phyloP scores from a whole-genome alignment of 164 flowering plant species.

The Echeveria elegans region DNA sequence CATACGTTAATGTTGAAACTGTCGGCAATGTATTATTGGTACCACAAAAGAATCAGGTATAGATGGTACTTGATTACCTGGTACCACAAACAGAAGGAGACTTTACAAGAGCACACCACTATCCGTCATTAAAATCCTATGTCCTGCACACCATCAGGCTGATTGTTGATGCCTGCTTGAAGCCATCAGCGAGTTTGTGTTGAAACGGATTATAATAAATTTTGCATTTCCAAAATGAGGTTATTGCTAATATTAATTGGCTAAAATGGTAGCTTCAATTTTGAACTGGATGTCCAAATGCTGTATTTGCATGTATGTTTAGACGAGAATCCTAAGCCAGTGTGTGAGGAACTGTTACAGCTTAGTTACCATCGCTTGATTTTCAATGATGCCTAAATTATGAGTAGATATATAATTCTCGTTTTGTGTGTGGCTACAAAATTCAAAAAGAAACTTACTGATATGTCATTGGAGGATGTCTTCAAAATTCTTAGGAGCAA shows the following conservation, averaged over 20 bases:
- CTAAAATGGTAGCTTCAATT: slow-evolving; percentile 41
- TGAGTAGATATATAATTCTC: slow-evolving; percentile 82
- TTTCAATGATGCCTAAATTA: slow-evolving; percentile 89
- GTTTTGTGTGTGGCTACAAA: slow-evolving; percentile 89
- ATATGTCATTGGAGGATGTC: too few species aligned
- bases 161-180: slow-evolving; percentile 70
- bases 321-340: too few species aligned
- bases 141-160: slow-evolving; percentile 88
- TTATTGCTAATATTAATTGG: slow-evolving; percentile 89
- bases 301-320: too few species aligned
- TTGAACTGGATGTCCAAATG: too few species aligned
- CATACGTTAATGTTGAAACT: too few species aligned
- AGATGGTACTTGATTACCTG: slow-evolving; percentile 37
- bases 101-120: slow-evolving; percentile 90
- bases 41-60: too few species aligned
- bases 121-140: slow-evolving; percentile 97
- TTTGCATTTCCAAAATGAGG: slow-evolving; percentile 80
- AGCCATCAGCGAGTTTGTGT: slow-evolving; percentile 71
- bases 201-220: slow-evolving; percentile 65
- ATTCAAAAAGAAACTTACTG: too few species aligned
- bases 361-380: background rate
- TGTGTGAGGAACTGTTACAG: too few species aligned
- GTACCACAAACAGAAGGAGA: slow-evolving; percentile 81
- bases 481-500: too few species aligned
- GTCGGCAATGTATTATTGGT: too few species aligned